phyloP scores from a whole-genome alignment of 2,329 filamentous ascomycete genomes.

The Aspergillus brasiliensis region DNA sequence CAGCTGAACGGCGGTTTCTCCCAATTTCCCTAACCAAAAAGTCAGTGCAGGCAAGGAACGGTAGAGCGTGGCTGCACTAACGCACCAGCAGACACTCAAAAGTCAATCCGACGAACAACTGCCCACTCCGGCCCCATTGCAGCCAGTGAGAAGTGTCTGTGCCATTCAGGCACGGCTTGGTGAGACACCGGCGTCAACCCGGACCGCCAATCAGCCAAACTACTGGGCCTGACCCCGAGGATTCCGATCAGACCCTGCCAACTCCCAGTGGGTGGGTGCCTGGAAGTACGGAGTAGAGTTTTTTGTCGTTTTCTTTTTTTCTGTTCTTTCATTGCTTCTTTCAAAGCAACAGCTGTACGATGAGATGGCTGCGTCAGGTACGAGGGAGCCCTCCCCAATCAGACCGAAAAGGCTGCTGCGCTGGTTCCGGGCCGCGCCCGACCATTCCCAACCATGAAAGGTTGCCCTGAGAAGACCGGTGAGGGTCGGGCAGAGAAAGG shows the following conservation, averaged over 20 bases:
- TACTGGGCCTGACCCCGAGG: neutral
- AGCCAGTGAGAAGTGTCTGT: neutral
- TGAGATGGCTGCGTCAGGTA: neutral
- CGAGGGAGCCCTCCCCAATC: neutral
- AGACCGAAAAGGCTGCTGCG: neutral
- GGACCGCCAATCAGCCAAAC: constrained; percentile 8
- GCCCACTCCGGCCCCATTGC: neutral
- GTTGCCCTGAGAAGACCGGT: neutral
- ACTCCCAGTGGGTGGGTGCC: neutral
- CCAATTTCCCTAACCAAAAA: neutral
- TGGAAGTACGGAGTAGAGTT: neutral
- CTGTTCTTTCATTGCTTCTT: neutral
- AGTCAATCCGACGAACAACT: constrained; percentile 1
- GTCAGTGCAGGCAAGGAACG: neutral
- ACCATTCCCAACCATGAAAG: neutral
- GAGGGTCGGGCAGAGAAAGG: neutral
- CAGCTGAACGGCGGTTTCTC: no score
- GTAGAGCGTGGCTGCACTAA: neutral
- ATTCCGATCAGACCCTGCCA: neutral
- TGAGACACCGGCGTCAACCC: constrained; percentile 6
- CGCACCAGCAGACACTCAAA: neutral
- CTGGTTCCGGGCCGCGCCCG: neutral
- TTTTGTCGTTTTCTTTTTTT: no score
- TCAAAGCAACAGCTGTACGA: neutral
- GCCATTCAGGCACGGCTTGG: neutral